phyloP scores from a whole-genome alignment of 345 rosid species.

The Syzygium grande region DNA sequence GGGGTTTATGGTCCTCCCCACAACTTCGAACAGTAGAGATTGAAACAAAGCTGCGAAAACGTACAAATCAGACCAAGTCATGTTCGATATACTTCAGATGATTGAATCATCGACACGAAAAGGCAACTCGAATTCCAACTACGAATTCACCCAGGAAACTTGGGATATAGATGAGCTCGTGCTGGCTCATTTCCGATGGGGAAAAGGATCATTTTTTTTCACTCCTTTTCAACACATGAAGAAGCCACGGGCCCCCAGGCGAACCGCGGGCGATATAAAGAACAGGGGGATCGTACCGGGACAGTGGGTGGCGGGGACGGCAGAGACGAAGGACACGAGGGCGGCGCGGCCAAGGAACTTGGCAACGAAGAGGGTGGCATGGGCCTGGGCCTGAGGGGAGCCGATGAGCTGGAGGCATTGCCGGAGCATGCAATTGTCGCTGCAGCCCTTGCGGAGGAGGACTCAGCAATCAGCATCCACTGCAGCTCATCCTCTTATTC shows the following conservation, averaged over 20 bases:
- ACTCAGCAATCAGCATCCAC: slow-evolving; percentile 95
- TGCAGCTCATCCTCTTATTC: slow-evolving; percentile 63
- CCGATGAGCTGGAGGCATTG: slow-evolving; percentile 91
- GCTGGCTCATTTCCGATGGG: too few species aligned
- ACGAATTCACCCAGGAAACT: not conserved
- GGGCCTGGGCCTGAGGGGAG: slow-evolving; percentile 81
- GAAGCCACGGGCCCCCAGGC: too few species aligned
- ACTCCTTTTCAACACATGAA: too few species aligned
- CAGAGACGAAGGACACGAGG: slow-evolving; percentile 88
- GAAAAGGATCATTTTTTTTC: not conserved
- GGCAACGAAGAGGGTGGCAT: slow-evolving; percentile 97
- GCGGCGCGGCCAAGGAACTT: slow-evolving; percentile 98
- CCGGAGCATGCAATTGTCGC: slow-evolving; percentile 79
- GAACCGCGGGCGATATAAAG: too few species aligned
- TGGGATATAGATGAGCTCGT: not conserved
- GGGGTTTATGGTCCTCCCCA: slow-evolving; percentile 91
- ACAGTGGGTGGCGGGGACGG: slow-evolving; percentile 82
- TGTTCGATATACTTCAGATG: not conserved
- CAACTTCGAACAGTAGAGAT: slow-evolving; percentile 77
- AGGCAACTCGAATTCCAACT: not conserved
- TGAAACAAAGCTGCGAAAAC: slow-evolving; percentile 62
- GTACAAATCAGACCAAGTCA: not conserved
- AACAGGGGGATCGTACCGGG: slow-evolving; percentile 36
- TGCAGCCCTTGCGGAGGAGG: slow-evolving; percentile 96
- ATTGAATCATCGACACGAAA: not conserved